These are phyloP conservation scores for Irpex sp. DNA, from an alignment of 1,284 basidiomycete genomes.

Conservation along the genomic window DNA sequence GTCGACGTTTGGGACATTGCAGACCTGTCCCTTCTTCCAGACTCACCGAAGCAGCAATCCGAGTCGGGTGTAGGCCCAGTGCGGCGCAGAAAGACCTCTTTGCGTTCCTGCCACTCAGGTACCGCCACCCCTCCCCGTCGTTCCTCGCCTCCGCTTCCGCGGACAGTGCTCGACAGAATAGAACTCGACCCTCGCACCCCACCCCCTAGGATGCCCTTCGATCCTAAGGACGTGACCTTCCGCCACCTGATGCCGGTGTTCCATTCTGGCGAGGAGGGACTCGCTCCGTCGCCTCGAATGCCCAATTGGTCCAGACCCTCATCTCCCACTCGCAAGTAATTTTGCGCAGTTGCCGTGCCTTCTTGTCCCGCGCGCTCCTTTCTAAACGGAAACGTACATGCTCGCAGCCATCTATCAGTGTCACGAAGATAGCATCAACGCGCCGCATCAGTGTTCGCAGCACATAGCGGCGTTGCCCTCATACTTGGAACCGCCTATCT, in stretches of 20 bases:
- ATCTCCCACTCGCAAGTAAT: background rate
- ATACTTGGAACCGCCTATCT: background rate
- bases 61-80: slow-evolving; percentile 21
- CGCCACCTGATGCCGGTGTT: slow-evolving; percentile 21
- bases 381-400: background rate
- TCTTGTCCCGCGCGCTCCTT: background rate
- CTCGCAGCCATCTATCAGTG: background rate
- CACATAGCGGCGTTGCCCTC: background rate
- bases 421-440: background rate
- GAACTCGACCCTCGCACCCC: slow-evolving; percentile 21
- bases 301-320: slow-evolving; percentile 3
- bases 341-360: background rate
- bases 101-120: slow-evolving; percentile 12
- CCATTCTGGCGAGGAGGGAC: slow-evolving; percentile 13
- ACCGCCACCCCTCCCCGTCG: background rate
- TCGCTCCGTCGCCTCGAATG: slow-evolving; percentile 6
- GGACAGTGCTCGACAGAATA: slow-evolving; percentile 11
- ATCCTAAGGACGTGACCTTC: slow-evolving; percentile 21
- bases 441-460: background rate
- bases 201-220: slow-evolving; percentile 17
- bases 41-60: slow-evolving; percentile 4
- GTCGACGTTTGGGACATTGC: slow-evolving; percentile 24
- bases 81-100: slow-evolving; percentile 23
- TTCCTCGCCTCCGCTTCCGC: slow-evolving; percentile 10
- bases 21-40: slow-evolving; percentile 25